These are phyloP conservation scores for Exophiala bonariae DNA, from an alignment of 2,329 filamentous ascomycete genomes.

Conservation along the genomic window DNA sequence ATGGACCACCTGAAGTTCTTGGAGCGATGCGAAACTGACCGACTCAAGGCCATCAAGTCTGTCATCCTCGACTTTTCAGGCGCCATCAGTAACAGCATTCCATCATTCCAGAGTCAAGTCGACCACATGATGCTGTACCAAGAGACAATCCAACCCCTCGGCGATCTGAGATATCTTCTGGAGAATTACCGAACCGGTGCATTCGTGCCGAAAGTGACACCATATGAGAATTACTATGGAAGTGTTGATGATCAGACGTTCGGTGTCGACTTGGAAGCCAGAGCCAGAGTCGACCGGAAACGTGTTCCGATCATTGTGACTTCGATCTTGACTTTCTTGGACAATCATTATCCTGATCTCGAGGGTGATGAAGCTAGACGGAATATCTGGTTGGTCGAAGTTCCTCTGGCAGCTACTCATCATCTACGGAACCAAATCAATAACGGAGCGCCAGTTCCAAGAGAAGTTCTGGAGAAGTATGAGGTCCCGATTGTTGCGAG, in stretches of 20 bases:
- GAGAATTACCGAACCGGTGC: constrained; percentile 96
- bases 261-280: constrained; percentile 93
- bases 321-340: constrained; percentile 88
- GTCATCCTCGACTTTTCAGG: constrained; percentile 97
- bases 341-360: constrained; percentile 94
- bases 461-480: constrained; percentile 78
- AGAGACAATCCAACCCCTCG: constrained; percentile 92
- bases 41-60: constrained; percentile 96
- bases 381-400: constrained; percentile 91
- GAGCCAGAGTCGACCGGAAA: constrained; percentile 91
- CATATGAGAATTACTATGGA: constrained; percentile 99
- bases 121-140: constrained; percentile 99
- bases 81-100: constrained; percentile 96
- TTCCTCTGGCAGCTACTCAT: constrained; percentile 81
- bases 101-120: constrained; percentile 89
- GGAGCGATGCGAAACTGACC: constrained; percentile 93
- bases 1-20: constrained; percentile 91
- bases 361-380: constrained; percentile 93
- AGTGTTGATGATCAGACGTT: constrained; percentile 97
- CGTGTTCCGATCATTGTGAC: constrained; percentile 91
- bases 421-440: constrained; percentile 81
- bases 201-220: constrained; percentile 84
- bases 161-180: constrained; percentile 87
- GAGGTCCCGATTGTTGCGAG: constrained; percentile 94
- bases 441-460: constrained; percentile 75